Percentiles rank a stretch among this genome's conserved stretches.
These are phyloP conservation scores for Corrigiola litoralis DNA, from an alignment of 179 eudicot species.

Conservation along the genomic window DNA sequence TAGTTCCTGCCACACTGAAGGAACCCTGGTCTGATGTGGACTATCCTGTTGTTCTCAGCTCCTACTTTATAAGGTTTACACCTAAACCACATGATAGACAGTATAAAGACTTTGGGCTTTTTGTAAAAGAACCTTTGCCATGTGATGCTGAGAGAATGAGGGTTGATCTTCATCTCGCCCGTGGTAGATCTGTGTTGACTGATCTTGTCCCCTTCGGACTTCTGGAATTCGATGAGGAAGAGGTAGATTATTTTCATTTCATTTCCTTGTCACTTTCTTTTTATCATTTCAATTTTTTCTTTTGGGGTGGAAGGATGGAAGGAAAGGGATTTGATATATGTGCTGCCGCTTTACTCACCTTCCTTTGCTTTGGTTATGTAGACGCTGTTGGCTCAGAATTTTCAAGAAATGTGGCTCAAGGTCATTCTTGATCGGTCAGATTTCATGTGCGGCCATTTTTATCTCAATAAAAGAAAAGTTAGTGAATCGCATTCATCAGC, in stretches of 20 bases:
- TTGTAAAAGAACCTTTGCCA: constrained; percentile 65
- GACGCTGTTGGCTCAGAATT: constrained; percentile 58
- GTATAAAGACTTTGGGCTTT: constrained; percentile 74
- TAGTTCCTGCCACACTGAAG: constrained; percentile 68
- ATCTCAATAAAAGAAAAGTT: constrained; percentile 37
- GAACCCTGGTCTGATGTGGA: constrained; percentile 50
- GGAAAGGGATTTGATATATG: not conserved
- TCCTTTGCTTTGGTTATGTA: constrained; percentile 25
- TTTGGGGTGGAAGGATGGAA: not conserved
- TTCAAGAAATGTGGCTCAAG: constrained; percentile 80
- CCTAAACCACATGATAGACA: constrained; percentile 75
- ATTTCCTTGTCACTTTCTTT: not conserved
- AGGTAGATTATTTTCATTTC: constrained; percentile 40
- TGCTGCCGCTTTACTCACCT: not conserved
- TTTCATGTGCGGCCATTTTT: constrained; percentile 49
- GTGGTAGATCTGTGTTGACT: constrained; percentile 65
- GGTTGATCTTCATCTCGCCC: constrained; percentile 67
- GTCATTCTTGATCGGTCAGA: constrained; percentile 74
- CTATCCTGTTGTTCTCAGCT: constrained; percentile 41
- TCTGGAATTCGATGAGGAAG: constrained; percentile 44
- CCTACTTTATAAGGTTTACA: constrained; percentile 61
- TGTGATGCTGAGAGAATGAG: constrained; percentile 68
- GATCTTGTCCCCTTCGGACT: constrained; percentile 62
- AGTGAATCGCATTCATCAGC: constrained; percentile 35
- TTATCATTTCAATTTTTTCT: not conserved